These are phyloP conservation scores for Urtica urens DNA, from an alignment of 306 rosid species.

Conservation along the genomic window DNA sequence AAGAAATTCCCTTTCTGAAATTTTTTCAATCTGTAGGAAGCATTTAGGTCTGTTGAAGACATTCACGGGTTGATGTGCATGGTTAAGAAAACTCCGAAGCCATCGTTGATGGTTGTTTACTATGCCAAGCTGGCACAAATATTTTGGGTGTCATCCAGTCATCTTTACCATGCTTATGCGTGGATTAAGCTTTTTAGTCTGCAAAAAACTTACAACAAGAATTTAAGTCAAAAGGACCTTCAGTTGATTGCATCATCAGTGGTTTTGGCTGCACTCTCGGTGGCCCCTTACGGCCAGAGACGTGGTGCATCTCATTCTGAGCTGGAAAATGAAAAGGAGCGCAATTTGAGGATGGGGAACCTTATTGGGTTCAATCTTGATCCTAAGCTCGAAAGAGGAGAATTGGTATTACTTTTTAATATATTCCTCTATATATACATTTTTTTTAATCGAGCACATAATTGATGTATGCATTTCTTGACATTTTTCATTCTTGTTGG, in stretches of 20 bases:
- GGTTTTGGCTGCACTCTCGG: slow-evolving; percentile 87
- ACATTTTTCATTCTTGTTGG: slow-evolving; percentile 1
- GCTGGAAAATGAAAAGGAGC: slow-evolving; percentile 79
- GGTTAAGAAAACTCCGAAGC: slow-evolving; percentile 89
- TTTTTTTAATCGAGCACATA: slow-evolving; percentile 1
- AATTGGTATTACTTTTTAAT: slow-evolving; percentile 46
- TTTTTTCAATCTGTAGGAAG: slow-evolving; percentile 51
- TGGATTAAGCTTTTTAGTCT: slow-evolving; percentile 89
- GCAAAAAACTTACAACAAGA: slow-evolving; percentile 88
- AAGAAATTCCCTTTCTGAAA: background rate
- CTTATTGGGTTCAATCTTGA: slow-evolving; percentile 89
- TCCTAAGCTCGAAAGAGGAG: slow-evolving; percentile 68
- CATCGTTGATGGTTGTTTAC: slow-evolving; percentile 94
- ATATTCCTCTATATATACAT: background rate
- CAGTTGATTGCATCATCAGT: slow-evolving; percentile 97
- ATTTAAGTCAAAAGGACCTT: slow-evolving; percentile 89
- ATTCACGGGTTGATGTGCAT: slow-evolving; percentile 94
- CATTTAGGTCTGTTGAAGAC: slow-evolving; percentile 90
- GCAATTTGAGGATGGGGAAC: slow-evolving; percentile 83
- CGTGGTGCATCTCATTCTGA: slow-evolving; percentile 74
- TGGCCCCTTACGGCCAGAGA: slow-evolving; percentile 63
- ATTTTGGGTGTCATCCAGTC: slow-evolving; percentile 79
- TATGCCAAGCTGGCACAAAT: slow-evolving; percentile 86
- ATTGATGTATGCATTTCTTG: background rate
- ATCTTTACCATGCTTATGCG: slow-evolving; percentile 88